Conservation (phyloP, 139 green algal species). For the Spirogloea muscicola region DNA sequence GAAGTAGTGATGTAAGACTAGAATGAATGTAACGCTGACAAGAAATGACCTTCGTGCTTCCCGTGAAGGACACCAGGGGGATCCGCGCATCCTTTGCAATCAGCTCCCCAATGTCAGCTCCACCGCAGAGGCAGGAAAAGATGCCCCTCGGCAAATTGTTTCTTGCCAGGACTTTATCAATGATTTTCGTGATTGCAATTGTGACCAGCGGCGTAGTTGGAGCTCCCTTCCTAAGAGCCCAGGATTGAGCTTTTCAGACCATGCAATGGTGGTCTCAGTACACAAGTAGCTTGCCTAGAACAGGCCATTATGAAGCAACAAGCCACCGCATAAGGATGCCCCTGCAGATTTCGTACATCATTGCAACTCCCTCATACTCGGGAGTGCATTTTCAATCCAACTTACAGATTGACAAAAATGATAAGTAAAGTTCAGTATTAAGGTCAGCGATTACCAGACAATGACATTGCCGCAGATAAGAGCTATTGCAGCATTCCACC, state of each 20-base stretch:
- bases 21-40: no score
- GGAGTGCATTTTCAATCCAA: no score
- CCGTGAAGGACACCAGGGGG: slow-evolving; percentile 36
- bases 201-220: slow-evolving; percentile 28
- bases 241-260: no score
- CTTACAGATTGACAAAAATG: not conserved
- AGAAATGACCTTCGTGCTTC: no score
- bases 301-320: no score
- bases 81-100: slow-evolving; percentile 32
- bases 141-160: slow-evolving; percentile 31
- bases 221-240: slow-evolving; percentile 26
- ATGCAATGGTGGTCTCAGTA: no score
- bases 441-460: slow-evolving; percentile 34
- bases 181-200: slow-evolving; percentile 25
- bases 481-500: slow-evolving; percentile 26
- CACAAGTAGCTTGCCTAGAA: no score
- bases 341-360: no score
- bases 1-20: no score
- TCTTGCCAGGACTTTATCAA: slow-evolving; percentile 7
- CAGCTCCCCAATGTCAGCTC: slow-evolving; percentile 20
- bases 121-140: slow-evolving; percentile 37
- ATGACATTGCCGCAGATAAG: slow-evolving; percentile 15
- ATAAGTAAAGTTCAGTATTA: slow-evolving; percentile 3
- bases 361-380: no score
- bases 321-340: no score